These are phyloP conservation scores for Boechera stricta DNA, from an alignment of 345 rosid species.

Conservation along the genomic window DNA sequence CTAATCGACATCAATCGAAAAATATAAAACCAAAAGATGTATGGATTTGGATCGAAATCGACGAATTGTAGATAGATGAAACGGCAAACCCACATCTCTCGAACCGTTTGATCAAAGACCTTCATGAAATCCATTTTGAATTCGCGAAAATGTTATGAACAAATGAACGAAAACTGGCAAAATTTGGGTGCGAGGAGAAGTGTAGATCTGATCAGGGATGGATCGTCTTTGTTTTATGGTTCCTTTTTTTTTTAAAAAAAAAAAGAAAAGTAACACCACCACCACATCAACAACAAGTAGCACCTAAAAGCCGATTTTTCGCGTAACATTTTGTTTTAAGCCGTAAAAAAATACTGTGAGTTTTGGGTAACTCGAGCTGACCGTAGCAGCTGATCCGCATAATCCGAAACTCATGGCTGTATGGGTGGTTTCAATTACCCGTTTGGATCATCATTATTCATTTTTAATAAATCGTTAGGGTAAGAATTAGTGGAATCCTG, in stretches of 20 bases:
- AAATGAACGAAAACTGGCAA: slow-evolving; percentile 14
- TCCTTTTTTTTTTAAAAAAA: neutral
- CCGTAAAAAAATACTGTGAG: slow-evolving; percentile 17
- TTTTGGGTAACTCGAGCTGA: slow-evolving; percentile 16
- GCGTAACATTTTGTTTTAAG: neutral
- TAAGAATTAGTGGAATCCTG: neutral
- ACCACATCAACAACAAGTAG: neutral
- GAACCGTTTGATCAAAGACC: slow-evolving; percentile 96
- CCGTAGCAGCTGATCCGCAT: neutral
- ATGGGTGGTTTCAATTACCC: neutral
- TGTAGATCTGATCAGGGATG: slow-evolving; percentile 46
- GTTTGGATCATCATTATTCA: neutral
- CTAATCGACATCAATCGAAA: neutral
- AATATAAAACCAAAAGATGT: slow-evolving; percentile 8
- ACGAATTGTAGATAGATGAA: slow-evolving; percentile 1
- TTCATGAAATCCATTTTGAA: slow-evolving; percentile 97
- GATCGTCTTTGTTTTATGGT: slow-evolving; percentile 8
- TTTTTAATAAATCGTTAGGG: neutral
- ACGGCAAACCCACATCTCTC: slow-evolving; percentile 77
- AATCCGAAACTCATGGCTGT: slow-evolving; percentile 7
- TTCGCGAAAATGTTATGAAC: slow-evolving; percentile 38
- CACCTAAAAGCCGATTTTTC: neutral
- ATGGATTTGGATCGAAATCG: slow-evolving; percentile 27
- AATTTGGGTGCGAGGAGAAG: slow-evolving; percentile 30
- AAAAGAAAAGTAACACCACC: too few species aligned